Conservation (phyloP, 345 rosid species). For the Angophora floribunda region DNA sequence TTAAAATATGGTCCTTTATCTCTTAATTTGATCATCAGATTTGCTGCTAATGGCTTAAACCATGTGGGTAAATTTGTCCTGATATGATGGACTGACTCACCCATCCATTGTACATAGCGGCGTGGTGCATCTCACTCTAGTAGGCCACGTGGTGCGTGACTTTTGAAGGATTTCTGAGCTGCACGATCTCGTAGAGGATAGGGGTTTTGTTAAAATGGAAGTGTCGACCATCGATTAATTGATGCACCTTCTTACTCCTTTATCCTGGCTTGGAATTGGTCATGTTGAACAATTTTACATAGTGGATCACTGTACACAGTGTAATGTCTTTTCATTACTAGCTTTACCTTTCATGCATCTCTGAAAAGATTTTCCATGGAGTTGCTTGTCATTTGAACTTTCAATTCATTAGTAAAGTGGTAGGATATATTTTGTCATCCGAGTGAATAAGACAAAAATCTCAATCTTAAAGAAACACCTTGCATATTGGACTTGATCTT, state of each 20-base stretch:
- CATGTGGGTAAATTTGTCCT: neutral
- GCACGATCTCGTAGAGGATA: neutral
- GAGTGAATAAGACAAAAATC: neutral
- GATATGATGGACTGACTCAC: neutral
- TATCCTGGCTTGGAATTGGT: neutral
- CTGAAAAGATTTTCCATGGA: neutral
- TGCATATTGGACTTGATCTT: neutral
- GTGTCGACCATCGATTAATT: neutral
- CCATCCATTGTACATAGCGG: neutral
- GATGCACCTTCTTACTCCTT: neutral
- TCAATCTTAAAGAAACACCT: neutral
- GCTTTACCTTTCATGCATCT: neutral
- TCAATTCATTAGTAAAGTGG: neutral
- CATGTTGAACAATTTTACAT: neutral
- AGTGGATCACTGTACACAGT: neutral
- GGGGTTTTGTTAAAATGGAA: neutral
- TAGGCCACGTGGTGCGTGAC: neutral
- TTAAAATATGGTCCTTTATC: neutral
- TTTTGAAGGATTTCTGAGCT: neutral
- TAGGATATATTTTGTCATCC: neutral
- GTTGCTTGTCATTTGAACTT: neutral
- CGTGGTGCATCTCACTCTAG: neutral
- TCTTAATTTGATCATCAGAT: neutral
- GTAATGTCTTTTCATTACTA: neutral
- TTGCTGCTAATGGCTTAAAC: neutral